Percentiles rank a stretch among this genome's conserved stretches.
Conservation (phyloP, 345 rosid species). For the Lepidium sativum region DNA sequence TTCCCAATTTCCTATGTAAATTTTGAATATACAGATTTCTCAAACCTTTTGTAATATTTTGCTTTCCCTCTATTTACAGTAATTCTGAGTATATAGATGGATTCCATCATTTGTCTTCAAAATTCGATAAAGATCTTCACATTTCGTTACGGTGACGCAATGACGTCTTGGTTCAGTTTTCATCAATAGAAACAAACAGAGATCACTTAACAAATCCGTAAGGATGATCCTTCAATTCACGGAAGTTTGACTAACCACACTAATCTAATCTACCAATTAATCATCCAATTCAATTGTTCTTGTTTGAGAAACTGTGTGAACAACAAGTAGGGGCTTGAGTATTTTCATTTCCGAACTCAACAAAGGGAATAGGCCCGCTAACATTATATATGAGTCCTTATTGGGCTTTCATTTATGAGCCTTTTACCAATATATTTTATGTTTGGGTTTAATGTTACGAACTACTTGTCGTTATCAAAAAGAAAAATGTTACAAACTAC, state of each 20-base stretch:
- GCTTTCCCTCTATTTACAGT: background rate
- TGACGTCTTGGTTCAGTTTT: too few relatives aligned
- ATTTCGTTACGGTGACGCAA: too few relatives aligned
- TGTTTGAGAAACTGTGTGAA: background rate
- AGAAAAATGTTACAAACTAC: too few relatives aligned
- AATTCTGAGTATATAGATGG: background rate
- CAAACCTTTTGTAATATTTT: background rate
- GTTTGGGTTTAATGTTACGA: too few relatives aligned
- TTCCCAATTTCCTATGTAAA: background rate
- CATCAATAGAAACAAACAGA: background rate
- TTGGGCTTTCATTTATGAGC: background rate
- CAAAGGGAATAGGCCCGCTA: background rate
- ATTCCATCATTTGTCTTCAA: too few relatives aligned
- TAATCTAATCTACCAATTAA: background rate
- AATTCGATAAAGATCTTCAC: too few relatives aligned
- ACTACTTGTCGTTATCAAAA: too few relatives aligned
- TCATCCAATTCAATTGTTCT: too few relatives aligned
- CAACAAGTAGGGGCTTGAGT: background rate
- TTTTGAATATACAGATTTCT: slow-evolving; percentile 12
- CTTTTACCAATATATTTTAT: background rate
- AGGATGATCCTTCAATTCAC: background rate
- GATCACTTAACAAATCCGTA: background rate
- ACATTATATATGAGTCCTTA: background rate
- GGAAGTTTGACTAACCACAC: background rate
- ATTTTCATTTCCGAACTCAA: background rate